Conservation (phyloP, 164 flowering plant species). For the Dillenia turbinata region DNA sequence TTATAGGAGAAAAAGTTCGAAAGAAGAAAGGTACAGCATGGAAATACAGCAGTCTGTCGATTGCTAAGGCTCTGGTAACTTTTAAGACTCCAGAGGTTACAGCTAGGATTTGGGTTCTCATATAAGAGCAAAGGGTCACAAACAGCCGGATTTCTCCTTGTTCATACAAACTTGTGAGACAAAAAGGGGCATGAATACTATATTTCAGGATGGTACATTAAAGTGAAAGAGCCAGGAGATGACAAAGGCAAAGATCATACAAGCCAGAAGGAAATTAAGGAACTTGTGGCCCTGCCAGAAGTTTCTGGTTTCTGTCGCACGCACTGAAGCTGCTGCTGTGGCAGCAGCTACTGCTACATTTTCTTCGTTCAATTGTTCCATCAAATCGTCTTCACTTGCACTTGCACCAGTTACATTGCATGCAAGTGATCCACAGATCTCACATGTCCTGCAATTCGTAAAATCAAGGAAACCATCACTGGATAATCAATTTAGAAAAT, state of each 20-base stretch:
- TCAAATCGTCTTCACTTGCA: conserved; percentile 28
- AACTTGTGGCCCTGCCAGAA: conserved; percentile 54
- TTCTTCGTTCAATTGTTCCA: conserved; percentile 38
- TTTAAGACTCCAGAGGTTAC: no score
- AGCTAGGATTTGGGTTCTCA: no score
- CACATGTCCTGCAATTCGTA: conserved; percentile 15
- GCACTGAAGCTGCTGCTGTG: conserved; percentile 12
- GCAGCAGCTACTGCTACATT: conserved; percentile 14
- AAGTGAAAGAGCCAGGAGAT: conserved; percentile 67
- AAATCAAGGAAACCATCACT: no score
- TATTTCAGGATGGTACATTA: conserved; percentile 38
- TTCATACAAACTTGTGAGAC: no score
- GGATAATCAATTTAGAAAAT: no score
- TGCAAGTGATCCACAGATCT: conserved; percentile 50
- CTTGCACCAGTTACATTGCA: conserved; percentile 29
- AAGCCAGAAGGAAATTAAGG: conserved; percentile 53
- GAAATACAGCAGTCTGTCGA: no score
- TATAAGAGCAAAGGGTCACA: no score
- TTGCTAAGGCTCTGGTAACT: no score
- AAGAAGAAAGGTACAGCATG: no score
- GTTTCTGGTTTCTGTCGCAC: conserved; percentile 25
- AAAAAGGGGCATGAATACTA: no score
- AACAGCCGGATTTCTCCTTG: no score
- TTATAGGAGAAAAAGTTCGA: no score
- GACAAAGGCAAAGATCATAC: conserved; percentile 63